Percentiles rank a stretch among this genome's conserved stretches.
Evolutionary conservation across 208 protist genomes (phyloP).

Genomic region (Wallacemonas sp.): DNA sequence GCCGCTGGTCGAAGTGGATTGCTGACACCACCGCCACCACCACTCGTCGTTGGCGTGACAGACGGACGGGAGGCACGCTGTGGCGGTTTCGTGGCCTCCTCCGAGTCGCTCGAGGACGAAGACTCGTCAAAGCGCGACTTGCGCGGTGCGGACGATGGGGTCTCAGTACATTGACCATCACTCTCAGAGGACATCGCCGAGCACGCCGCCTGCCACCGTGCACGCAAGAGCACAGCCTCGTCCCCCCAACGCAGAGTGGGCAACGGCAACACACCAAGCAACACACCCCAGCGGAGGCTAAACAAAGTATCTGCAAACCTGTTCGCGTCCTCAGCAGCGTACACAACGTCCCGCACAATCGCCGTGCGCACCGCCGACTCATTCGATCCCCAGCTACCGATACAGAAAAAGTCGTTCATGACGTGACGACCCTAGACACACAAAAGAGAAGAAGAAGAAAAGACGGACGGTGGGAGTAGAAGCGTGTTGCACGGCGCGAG

Average conservation of each 20-base stretch:
- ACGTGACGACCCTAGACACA: not conserved
- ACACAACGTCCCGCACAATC: constrained; percentile 33
- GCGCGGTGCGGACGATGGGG: not conserved
- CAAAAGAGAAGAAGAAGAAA: not conserved
- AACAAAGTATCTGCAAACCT: constrained; percentile 14
- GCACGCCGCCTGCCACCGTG: not conserved
- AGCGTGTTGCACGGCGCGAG: no score
- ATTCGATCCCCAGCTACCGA: constrained; percentile 8
- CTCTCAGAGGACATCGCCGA: not conserved
- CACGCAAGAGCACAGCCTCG: not conserved
- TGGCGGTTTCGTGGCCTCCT: constrained; percentile 9
- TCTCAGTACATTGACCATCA: not conserved
- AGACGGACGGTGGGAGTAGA: not conserved
- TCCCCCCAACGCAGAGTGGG: not conserved
- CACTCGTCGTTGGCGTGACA: not conserved
- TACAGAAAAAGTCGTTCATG: constrained; percentile 41
- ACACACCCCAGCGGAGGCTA: constrained; percentile 47
- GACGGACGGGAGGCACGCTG: constrained; percentile 9
- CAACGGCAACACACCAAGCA: constrained; percentile 36
- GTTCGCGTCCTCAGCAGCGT: constrained; percentile 13
- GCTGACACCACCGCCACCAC: constrained; percentile 6
- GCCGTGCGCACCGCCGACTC: constrained; percentile 4
- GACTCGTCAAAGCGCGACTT: not conserved
- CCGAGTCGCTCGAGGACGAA: constrained; percentile 4
- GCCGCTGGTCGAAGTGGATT: constrained; percentile 58